Evolutionary conservation across 352 stramenopile species (phyloP).

Genomic region (Paralagenidium karlingii): DNA sequence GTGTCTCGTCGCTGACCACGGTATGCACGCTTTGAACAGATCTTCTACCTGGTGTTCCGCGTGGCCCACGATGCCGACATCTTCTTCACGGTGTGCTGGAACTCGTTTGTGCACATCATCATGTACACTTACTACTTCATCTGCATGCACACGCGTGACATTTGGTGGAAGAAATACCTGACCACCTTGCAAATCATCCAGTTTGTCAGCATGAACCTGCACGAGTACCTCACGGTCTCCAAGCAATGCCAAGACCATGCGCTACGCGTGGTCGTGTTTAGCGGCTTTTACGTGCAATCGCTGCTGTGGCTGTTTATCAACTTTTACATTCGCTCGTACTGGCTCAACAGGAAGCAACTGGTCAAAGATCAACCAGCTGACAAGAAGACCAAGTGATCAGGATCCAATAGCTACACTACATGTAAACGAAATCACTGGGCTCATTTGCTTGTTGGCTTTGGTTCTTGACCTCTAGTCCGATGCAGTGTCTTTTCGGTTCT

Average conservation of each 20-base stretch:
- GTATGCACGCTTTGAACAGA: conserved; percentile 7
- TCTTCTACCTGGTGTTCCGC: conserved; percentile 92
- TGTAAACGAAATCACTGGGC: too few species aligned
- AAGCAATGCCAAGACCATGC: conserved; percentile 78
- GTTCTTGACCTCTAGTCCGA: too few species aligned
- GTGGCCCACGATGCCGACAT: conserved; percentile 91
- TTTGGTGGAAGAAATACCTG: conserved; percentile 95
- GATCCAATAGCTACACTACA: too few species aligned
- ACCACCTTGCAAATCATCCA: conserved; percentile 91
- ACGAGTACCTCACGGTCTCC: conserved; percentile 42
- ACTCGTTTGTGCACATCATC: conserved; percentile 95
- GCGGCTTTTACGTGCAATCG: conserved; percentile 91
- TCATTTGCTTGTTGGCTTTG: too few species aligned
- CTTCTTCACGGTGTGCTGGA: conserved; percentile 91
- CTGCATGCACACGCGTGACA: conserved; percentile 90
- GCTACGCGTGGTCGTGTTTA: conserved; percentile 58
- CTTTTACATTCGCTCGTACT: conserved; percentile 93
- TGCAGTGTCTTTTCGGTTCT: too few species aligned
- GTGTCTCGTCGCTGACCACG: not conserved
- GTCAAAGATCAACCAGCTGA: too few species aligned
- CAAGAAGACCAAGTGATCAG: too few species aligned
- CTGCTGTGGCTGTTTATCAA: conserved; percentile 95
- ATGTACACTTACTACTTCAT: conserved; percentile 99
- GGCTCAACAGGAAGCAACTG: too few species aligned
- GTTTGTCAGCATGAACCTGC: conserved; percentile 74